Evolutionary conservation across 805 yeast species (phyloP), one percentile per base, ranked within the genome.

Genomic region (Kodamaea lidongshanica): DNA sequence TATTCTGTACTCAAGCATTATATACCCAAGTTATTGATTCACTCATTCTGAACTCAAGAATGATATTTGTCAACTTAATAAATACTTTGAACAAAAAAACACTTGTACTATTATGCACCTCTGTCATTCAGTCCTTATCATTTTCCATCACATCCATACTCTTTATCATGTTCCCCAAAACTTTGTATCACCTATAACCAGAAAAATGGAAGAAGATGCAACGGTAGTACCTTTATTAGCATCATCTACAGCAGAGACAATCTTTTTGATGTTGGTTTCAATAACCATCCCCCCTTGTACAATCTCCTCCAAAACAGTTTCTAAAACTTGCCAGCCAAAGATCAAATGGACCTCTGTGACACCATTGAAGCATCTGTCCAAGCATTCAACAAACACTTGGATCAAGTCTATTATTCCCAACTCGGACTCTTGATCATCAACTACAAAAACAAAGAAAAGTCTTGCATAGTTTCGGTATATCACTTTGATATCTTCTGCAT

Each of bases 241-340:
- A 27, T 74, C 81, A 54, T 83, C 94, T 7, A 83, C 83, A 1
- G 92, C 84, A 2, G 74, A 76, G 5, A 92, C 96, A 19, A 92
- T 87, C 37, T 80, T 74, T 15, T 61, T 50, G 12, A 87, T 85
- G 42, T 79, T 85, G 2, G 97, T 88, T 52, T 92, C 98, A 20
- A 92, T 83, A 6, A 92, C 98, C 94, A 92, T 80, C 0, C 98
- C 98, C 15, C 97, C 98, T 52, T 92, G 97, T 1, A 92, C 79
- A 19, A 92, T 81, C 47, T 92, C 97, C 46, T 80, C 92, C 28
- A 88, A 56, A 2, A 89, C 96, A 2, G 94, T 80, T 52, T 89
- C 94, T 18, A 89, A 62, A 4, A 87, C 94, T 57, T 92, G 96
- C 97, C 98, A 92, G 11, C 96, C 96, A 60, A 88, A 89, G n/a